Evolutionary conservation across 768 basidiomycete genomes (phyloP).

Genomic region (Mycena galopus): DNA sequence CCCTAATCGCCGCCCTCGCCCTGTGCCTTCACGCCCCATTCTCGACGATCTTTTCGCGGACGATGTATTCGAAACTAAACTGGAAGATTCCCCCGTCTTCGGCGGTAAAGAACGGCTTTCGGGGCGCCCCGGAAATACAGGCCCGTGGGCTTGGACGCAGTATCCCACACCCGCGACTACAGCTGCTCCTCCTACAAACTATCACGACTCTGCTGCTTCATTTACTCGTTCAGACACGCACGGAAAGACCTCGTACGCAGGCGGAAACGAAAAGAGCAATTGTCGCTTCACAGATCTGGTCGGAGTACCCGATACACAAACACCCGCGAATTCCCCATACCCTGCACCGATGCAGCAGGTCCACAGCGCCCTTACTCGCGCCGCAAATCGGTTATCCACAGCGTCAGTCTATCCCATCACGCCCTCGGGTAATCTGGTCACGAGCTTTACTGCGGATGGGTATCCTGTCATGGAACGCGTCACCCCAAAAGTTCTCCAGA

Average conservation of each 20-base stretch:
- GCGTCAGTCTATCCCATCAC: constrained; percentile 63
- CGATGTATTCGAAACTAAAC: constrained; percentile 51
- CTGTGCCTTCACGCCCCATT: constrained; percentile 82
- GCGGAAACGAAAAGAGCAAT: constrained; percentile 33
- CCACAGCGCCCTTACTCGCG: constrained; percentile 54
- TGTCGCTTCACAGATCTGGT: constrained; percentile 44
- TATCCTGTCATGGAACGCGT: constrained; percentile 53
- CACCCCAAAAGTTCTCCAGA: constrained; percentile 41
- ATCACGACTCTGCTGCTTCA: constrained; percentile 19
- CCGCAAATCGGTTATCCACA: constrained; percentile 53
- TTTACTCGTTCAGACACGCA: constrained; percentile 33
- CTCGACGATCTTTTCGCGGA: constrained; percentile 69
- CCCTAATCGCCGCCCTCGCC: constrained; percentile 65
- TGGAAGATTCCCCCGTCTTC: constrained; percentile 79
- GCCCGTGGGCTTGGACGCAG: constrained; percentile 70
- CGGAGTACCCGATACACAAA: constrained; percentile 35
- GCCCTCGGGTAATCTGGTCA: constrained; percentile 47
- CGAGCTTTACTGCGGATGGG: constrained; percentile 56
- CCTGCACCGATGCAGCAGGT: constrained; percentile 54
- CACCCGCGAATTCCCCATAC: constrained; percentile 41
- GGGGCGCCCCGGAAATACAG: constrained; percentile 50
- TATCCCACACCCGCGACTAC: constrained; percentile 56
- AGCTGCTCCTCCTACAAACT: constrained; percentile 25
- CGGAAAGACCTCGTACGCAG: constrained; percentile 21
- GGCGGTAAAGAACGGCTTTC: constrained; percentile 78